Evolutionary conservation across 177 flowering plant genomes (phyloP), one percentile per base, ranked within the genome.

Genomic region (Tripterygium wilfordii): DNA sequence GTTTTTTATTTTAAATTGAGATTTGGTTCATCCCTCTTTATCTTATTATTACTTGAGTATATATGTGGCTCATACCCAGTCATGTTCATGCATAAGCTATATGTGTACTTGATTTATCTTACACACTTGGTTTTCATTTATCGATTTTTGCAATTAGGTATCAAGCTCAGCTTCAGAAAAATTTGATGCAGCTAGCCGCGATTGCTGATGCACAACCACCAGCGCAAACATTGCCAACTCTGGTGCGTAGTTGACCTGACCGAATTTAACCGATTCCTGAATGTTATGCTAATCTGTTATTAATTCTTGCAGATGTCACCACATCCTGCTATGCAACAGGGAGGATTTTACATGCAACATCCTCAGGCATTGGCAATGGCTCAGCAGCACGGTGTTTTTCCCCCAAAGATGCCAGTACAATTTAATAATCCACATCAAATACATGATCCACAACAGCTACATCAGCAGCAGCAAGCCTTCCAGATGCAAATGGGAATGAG

Each of bases 161-260:
- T 62, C 96, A 92, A 72, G 95, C 91, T 41, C 82, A 64, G 73
- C 92, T 92, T 55, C 97, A 92, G 64, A 85, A 92, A 70, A 92
- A 92, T 65, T 67, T 92, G 79, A 89, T 92, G 99, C 89, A 89
- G 56, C 66, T 89, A 48, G 99, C 99, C 57, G 99, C 99, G 27
- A 89, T 92, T 66, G 99, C 99, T 37, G 99, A 92, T 76, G 91
- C 92, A 8, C 97, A 92, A 43, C 99, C 96, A 25, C 95, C 66
- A 39, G 65, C 85, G 39, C 74, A 91, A 35, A 29, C 87, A 31
- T 62, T 77, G 65, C 79, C 85, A 36, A 51, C 95, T 38, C 96
- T 84, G 84, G 96, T 91, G 23, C 33, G 68, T 57, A 18, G 14
- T 12, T 16, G 38, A 35, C 14, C 20, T 41, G 17, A 21, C 23